Evolutionary conservation across 225 moss, liverwort and hornwort species (phyloP), one percentile per base, ranked within the genome.

Genomic region (Pleurozium schreberi): DNA sequence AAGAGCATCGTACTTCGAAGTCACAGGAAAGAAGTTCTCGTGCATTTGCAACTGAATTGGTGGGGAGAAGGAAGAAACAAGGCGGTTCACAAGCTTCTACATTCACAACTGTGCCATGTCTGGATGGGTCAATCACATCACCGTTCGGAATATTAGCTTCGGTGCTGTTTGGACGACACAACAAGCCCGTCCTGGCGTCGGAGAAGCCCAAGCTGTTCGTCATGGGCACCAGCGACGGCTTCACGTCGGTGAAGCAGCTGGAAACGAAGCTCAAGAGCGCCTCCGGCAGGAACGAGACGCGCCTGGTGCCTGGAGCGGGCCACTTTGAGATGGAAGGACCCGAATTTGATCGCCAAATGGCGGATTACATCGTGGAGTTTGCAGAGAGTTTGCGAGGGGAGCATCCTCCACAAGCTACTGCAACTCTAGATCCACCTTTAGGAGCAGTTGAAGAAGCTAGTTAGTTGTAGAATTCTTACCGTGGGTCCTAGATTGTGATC

Each of bases 291-390:
- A 95, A 95, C 74, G 97, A 99, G 84, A 96, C 94, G 68, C 92
- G 92, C 50, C 87, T 99, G 67, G 95, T 99, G 31, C 92, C 94
- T 52, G 96, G 97, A 28, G 96, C 91, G 19, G 99, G 99, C 38
- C 99, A 99, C 91, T 99, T 99, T 59, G 96, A 99, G 79, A 95
- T 99, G 95, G 99, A 99, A 88, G 97, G 97, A 23, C 96, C 97
- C 34, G 91, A 88, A 38, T 99, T 96, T 75, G 99, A 99, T 78
- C 95, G 93, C 61, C 95, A 96, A 88, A 99, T 99, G 96, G 95
- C 95, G 31, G 92, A 93, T 76, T 94, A 92, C 90, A 88, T 96
- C 3, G 75, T 93, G 23, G 95, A 99, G 81, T 99, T 99, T 88
- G 95, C 95, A 43, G 96, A 95, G 31, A 92, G 88, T 50, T 94